Evolutionary conservation across 1,284 basidiomycete species (phyloP), one percentile per base, ranked within the genome.

Genomic region (Pyrrhoderma lamaoense): DNA sequence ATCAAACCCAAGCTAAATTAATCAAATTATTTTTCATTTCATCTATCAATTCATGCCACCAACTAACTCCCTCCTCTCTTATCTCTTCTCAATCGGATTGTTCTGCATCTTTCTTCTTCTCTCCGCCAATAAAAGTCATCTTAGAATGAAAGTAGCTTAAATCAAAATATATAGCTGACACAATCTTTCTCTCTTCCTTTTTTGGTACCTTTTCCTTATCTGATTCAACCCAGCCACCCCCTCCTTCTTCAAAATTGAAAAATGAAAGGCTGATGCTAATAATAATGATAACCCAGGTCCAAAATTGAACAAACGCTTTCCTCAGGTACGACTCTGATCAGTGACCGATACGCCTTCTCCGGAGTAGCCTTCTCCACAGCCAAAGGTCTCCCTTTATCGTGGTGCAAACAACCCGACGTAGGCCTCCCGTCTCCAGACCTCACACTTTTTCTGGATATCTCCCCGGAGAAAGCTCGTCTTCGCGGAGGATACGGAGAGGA

Each of bases 341-440:
- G 90, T 60, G 95, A 99, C 66, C 80, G 96, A 35, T 99, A 99
- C 65, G 91, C 93, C 0, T 99, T 97, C 67, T 97, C 93, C 1
- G 96, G 95, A 0, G 88, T 95, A 57, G 94, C 93, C 1, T 99
- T 97, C 68, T 91, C 92, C 1, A 80, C 85, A 3, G 83, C 93
- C 45, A 98, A 98, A 67, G 79, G 73, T 43, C 67, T 72, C 47
- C 62, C 68, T 2, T 80, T 78, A 61, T 74, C 79, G 23, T 98
- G 91, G 89, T 96, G 93, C 66, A 76, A 82, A 40, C 70, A 80
- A 2, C 93, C 94, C 0, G 96, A 99, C 62, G 70, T 83, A 9
- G 81, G 82, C 3, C 82, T 99, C 5, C 95, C 93, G 1, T 76
- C 85, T 0, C 95, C 95, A 0, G 95, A 99, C 65, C 63, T 94